These are phyloP conservation scores for Cytospora paraplurivora DNA, from an alignment of 2,329 filamentous ascomycete species.

Conservation along the genomic window DNA sequence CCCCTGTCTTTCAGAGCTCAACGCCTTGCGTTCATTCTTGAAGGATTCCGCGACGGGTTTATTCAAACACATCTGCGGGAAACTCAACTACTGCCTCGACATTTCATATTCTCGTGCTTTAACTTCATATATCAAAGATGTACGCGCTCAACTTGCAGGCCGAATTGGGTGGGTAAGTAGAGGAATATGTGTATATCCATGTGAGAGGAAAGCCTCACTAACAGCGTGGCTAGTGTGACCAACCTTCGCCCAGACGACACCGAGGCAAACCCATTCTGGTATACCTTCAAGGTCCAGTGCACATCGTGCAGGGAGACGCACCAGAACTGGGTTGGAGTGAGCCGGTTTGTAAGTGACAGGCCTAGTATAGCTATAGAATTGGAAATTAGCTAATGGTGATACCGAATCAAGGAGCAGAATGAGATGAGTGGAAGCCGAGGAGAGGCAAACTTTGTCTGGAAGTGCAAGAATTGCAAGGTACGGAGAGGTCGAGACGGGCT, in stretches of 20 bases:
- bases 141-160: conserved; percentile 67
- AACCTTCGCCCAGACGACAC: conserved; percentile 85
- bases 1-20: neutral
- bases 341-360: conserved; percentile 73
- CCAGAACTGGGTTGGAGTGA: conserved; percentile 82
- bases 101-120: neutral
- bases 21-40: neutral
- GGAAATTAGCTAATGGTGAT: conserved; percentile 4
- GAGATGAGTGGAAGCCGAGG: conserved; percentile 91
- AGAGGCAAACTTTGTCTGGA: conserved; percentile 99
- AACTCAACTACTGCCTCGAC: neutral
- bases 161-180: conserved; percentile 66
- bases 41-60: neutral
- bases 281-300: conserved; percentile 97
- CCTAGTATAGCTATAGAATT: conserved; percentile 10
- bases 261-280: conserved; percentile 83
- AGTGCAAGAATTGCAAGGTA: conserved; percentile 97
- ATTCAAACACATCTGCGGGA: no score
- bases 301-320: conserved; percentile 95
- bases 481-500: conserved; percentile 28
- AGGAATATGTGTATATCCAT: neutral
- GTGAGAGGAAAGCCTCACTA: neutral
- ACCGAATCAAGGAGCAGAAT: conserved; percentile 69
- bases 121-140: conserved; percentile 47
- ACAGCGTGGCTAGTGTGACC: conserved; percentile 67